phyloP scores from a whole-genome alignment of 495 filamentous ascomycete genomes.

The Penicillium pancosmium region DNA sequence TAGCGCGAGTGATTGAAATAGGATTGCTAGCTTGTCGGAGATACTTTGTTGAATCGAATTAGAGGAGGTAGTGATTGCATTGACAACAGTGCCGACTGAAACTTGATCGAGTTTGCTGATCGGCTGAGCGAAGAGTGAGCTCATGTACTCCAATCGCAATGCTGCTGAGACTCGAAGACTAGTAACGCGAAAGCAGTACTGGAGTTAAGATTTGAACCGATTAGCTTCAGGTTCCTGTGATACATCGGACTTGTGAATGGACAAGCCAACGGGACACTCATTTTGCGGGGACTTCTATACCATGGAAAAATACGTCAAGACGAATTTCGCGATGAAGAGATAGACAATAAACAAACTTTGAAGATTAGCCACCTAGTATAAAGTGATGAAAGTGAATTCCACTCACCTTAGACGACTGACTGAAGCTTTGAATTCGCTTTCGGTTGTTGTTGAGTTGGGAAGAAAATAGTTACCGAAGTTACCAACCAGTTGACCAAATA shows the following conservation, averaged over 20 bases:
- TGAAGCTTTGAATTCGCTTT: conserved; percentile 31
- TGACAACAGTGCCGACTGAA: conserved; percentile 43
- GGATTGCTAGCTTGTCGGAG: conserved; percentile 58
- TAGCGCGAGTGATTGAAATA: conserved; percentile 50
- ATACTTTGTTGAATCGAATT: conserved; percentile 69
- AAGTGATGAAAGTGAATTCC: background rate
- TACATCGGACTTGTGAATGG: no score
- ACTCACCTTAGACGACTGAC: conserved; percentile 32
- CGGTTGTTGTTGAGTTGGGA: conserved; percentile 23
- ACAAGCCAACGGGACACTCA: background rate
- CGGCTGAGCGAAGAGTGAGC: conserved; percentile 34
- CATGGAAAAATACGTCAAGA: conserved; percentile 36
- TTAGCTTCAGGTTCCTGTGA: background rate
- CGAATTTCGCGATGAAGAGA: conserved; percentile 44
- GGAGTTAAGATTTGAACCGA: background rate
- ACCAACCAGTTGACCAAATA: conserved; percentile 47
- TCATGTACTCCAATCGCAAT: conserved; percentile 36
- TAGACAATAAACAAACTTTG: conserved; percentile 37
- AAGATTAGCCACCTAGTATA: background rate
- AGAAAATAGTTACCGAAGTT: conserved; percentile 37
- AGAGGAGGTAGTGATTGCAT: conserved; percentile 64
- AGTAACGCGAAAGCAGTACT: conserved; percentile 57
- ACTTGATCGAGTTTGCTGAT: conserved; percentile 37
- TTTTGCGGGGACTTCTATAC: conserved; percentile 11
- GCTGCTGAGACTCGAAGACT: conserved; percentile 40